These are phyloP conservation scores for Alternaria triticimaculans DNA, from an alignment of 2,329 filamentous ascomycete genomes.

Conservation along the genomic window DNA sequence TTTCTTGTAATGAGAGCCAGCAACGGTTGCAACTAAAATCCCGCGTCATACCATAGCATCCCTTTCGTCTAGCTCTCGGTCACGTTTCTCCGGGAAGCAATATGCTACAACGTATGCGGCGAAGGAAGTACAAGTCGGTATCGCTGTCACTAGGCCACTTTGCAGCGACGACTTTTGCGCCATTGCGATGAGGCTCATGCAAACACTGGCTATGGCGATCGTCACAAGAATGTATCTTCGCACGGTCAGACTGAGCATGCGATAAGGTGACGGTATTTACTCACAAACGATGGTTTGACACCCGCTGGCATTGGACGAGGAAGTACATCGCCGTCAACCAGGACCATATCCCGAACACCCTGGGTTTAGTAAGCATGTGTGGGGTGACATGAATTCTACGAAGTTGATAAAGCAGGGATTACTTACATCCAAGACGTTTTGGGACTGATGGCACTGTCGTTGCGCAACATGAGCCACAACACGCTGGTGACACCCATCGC, in stretches of 20 bases:
- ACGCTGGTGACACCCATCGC: neutral
- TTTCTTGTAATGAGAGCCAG: neutral
- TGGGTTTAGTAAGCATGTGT: neutral
- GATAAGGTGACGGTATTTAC: too few species aligned
- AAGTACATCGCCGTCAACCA: neutral
- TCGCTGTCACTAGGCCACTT: neutral
- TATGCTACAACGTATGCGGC: neutral
- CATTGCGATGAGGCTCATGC: fast-evolving
- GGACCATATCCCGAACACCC: neutral
- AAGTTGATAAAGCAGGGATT: too few species aligned
- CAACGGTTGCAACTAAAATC: neutral
- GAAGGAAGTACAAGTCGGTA: neutral
- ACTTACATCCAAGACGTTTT: neutral
- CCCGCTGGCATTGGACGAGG: neutral
- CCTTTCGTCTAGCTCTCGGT: neutral
- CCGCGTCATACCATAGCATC: neutral
- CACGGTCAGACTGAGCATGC: neutral
- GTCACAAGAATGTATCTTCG: neutral
- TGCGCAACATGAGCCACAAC: neutral
- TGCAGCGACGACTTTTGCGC: neutral
- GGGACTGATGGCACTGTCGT: neutral
- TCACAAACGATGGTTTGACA: neutral
- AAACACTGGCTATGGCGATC: neutral
- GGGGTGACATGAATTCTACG: too few species aligned
- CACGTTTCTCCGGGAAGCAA: neutral